Base-by-base conservation (phyloP, 345 rosid genomes). In the Dipteronia dyeriana region DNA sequence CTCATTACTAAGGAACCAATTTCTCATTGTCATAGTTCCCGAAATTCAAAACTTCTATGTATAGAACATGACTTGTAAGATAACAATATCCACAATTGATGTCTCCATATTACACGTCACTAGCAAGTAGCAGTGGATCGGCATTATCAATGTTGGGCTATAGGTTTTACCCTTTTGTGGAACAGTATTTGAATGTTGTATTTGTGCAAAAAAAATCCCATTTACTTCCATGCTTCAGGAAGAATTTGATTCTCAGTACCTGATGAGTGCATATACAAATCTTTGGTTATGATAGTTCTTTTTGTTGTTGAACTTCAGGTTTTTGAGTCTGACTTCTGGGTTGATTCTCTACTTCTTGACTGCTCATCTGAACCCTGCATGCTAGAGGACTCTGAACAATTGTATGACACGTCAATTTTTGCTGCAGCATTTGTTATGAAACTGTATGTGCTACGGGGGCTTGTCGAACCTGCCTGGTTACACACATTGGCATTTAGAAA, bases 321-420 rank as follows among this genome's bases (percentile, higher is more conserved):
- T 25, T 4, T 29, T 41, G 17, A 67, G 68, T 14, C 61, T 23
- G 38, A 57, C 62, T 71, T 61, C 56, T 70, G 66, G 53, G 39
- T 20, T 60, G 66, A 49, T 23, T 71, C 77, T 47, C 76, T 39
- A 8, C 82, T 84, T 76, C 78, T 72, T 70, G 80, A 66, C 23
- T 70, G 66, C 1, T 38, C 77, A 51, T 79, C 68, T 41, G 84
- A 81, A n/a, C 85, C 80, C 16, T 34, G 67, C 69, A 68, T 41
- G 29, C 84, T 84, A 12, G 80, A 78, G 20, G 85, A 74, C 61
- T 82, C 84, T 2, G 82, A 43, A 45, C 82, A 82, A 75, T 75
- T 74, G 60, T 19, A 62, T 1, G 82, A 85, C 53, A 70, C 76
- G 66, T 67, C 84, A 49, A 79, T 19, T 70, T 68, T 81, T 19